Evolutionary conservation across 225 moss, liverwort and hornwort genomes (phyloP).

Genomic region (Bryum argenteum): DNA sequence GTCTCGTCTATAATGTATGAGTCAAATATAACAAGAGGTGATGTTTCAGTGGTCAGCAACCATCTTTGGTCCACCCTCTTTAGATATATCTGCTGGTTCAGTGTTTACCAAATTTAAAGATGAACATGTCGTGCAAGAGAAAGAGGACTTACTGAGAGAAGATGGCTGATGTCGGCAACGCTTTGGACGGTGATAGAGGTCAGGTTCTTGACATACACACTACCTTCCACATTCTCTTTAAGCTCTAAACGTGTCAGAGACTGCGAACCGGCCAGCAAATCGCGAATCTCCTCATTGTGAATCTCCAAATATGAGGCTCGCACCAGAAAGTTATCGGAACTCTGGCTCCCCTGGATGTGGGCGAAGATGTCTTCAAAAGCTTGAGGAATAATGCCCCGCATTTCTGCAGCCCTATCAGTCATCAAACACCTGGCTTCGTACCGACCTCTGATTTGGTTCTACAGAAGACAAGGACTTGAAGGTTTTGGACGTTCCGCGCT

Average conservation of each 20-base stretch:
- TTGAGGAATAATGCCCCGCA: slow-evolving; percentile 90
- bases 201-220: slow-evolving; percentile 92
- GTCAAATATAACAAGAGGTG: not conserved
- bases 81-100: not conserved
- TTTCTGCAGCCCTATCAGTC: slow-evolving; percentile 53
- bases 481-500: slow-evolving; percentile 22
- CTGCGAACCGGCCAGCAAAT: slow-evolving; percentile 65
- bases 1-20: not conserved
- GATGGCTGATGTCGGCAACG: slow-evolving; percentile 83
- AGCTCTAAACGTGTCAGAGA: slow-evolving; percentile 67
- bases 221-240: slow-evolving; percentile 81
- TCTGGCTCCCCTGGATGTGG: slow-evolving; percentile 90
- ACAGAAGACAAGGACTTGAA: slow-evolving; percentile 25
- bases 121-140: not conserved
- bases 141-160: slow-evolving; percentile 60
- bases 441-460: slow-evolving; percentile 11
- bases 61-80: slow-evolving; percentile 13
- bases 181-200: slow-evolving; percentile 94
- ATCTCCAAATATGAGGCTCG: slow-evolving; percentile 96
- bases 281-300: slow-evolving; percentile 94
- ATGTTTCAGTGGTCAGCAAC: not conserved
- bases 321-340: slow-evolving; percentile 96
- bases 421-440: slow-evolving; percentile 28
- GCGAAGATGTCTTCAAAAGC: slow-evolving; percentile 91
- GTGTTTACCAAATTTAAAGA: not conserved